Conservation (phyloP, 1,139 yeast genomes). For the Pichia inconspicua region DNA sequence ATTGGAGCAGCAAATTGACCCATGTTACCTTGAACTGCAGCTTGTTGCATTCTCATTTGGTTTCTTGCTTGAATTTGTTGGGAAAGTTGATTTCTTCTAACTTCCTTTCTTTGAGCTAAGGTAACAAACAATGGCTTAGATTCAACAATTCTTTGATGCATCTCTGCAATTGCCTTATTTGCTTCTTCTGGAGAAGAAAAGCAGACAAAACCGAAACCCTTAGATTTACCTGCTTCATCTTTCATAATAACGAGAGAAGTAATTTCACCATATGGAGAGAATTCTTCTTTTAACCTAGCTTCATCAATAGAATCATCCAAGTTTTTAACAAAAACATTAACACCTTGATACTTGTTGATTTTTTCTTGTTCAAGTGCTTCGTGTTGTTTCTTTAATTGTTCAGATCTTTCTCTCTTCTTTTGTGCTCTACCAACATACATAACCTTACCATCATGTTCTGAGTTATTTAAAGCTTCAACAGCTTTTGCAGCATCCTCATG, state of each 20-base stretch:
- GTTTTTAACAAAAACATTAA: slow-evolving; percentile 93
- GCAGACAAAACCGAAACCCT: slow-evolving; percentile 98
- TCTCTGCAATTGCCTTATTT: slow-evolving; percentile 95
- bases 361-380: slow-evolving; percentile 91
- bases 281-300: slow-evolving; percentile 86
- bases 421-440: slow-evolving; percentile 98
- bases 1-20: slow-evolving; percentile 95
- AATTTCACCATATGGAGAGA: slow-evolving; percentile 87
- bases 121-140: slow-evolving; percentile 98
- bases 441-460: slow-evolving; percentile 76
- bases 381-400: slow-evolving; percentile 92
- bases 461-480: slow-evolving; percentile 85
- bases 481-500: slow-evolving; percentile 90
- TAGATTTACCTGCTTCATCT: slow-evolving; percentile 90
- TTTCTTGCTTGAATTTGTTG: slow-evolving; percentile 98
- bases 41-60: slow-evolving; percentile 97
- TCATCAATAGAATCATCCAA: slow-evolving; percentile 90
- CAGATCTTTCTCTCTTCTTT: slow-evolving; percentile 96
- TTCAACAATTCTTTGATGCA: slow-evolving; percentile 94
- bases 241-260: slow-evolving; percentile 96
- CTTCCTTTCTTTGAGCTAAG: slow-evolving; percentile 97
- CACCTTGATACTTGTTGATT: slow-evolving; percentile 93
- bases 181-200: slow-evolving; percentile 98
- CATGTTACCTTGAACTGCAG: slow-evolving; percentile 74
- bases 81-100: slow-evolving; percentile 93